Evolutionary conservation across 192 early-diverging fungal genomes (phyloP), one percentile per base, ranked within the genome.

Genomic region (Blastocladiella britannica): DNA sequence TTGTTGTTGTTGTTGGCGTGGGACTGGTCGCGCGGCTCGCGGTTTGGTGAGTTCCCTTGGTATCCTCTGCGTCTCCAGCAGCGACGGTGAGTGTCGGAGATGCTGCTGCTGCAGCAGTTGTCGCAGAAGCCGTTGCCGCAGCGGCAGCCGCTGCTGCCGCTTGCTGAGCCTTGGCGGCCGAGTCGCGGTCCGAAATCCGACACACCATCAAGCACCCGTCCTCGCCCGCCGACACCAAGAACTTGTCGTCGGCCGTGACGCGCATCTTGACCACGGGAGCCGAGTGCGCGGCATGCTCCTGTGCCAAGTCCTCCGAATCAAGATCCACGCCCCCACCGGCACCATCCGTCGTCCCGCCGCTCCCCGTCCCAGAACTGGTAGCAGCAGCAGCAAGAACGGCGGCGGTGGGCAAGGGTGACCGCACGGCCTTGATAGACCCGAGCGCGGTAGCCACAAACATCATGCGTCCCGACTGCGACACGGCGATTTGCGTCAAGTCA

Each of bases 391-490:
- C n/a, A n/a, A n/a, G n/a, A n/a, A n/a, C n/a, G 18, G 65, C 51
- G 28, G 72, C 67, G 5, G 61, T 62, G 7, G 63, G 63, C 26
- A 78, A 64, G n/a, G 78, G 78, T 62, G 63, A 75, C 55, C 68
- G 61, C 26, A 78, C 25, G n/a, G 72, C 53, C 1, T 73, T 56
- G 29, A 80, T 59, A 0, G 60, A 56, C 15, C 78, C 78, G 8
- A 28, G 29, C 26, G 64, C 12, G 0, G 74, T 76, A 73, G 75
- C 77, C 25, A 66, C 75, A 72, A 80, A 78, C 52, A 80, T 51
- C 75, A 80, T 78, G 23, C 64, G 59, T 3, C 75, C 75, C 0
- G 66, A 67, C n/a, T 70, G 29, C 7, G 75, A 75, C 18, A 76
- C 28, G 1, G 63, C 69, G 18, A 80, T 58, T 53, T 80, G 76